Evolutionary conservation across 1,284 basidiomycete species (phyloP).

Genomic region (Boletus semigastroideus): DNA sequence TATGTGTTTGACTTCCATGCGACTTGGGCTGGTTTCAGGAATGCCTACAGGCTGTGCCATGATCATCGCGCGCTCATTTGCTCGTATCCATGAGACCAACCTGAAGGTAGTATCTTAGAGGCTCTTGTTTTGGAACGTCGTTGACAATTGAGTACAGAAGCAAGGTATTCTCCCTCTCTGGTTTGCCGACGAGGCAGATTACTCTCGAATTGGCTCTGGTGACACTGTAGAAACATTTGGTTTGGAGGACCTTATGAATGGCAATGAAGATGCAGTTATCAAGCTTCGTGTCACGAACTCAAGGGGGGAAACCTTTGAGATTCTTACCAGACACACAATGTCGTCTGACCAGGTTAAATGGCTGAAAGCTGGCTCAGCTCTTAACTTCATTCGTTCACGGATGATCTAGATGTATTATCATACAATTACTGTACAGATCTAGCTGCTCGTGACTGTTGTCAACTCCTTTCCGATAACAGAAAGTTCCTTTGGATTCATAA

Average conservation of each 20-base stretch:
- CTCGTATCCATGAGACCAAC: constrained; percentile 98
- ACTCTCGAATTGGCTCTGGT: constrained; percentile 77
- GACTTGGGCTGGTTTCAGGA: not conserved
- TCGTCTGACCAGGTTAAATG: constrained; percentile 86
- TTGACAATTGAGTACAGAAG: constrained; percentile 56
- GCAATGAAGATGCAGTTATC: constrained; percentile 51
- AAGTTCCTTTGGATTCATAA: constrained; percentile 25
- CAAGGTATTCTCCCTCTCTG: constrained; percentile 93
- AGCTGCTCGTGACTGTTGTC: constrained; percentile 15
- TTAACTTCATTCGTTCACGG: constrained; percentile 78
- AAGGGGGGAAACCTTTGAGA: constrained; percentile 62
- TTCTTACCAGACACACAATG: constrained; percentile 85
- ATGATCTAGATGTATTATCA: constrained; percentile 28
- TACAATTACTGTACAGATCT: not conserved
- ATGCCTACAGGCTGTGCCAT: constrained; percentile 64
- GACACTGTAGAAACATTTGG: constrained; percentile 47
- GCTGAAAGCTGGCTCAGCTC: constrained; percentile 82
- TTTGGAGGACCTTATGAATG: constrained; percentile 50
- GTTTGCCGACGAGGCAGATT: constrained; percentile 87
- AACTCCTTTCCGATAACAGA: constrained; percentile 26
- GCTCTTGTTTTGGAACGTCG: not conserved
- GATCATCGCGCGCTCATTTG: constrained; percentile 91
- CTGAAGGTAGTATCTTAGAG: constrained; percentile 64
- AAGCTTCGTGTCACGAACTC: constrained; percentile 70
- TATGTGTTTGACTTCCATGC: constrained; percentile 29